A percentile compares a stretch with the other conserved stretches of the same genome.
Evolutionary conservation across 768 basidiomycete species (phyloP).

Genomic region (Tylopilus plumbeoviolaceoides): DNA sequence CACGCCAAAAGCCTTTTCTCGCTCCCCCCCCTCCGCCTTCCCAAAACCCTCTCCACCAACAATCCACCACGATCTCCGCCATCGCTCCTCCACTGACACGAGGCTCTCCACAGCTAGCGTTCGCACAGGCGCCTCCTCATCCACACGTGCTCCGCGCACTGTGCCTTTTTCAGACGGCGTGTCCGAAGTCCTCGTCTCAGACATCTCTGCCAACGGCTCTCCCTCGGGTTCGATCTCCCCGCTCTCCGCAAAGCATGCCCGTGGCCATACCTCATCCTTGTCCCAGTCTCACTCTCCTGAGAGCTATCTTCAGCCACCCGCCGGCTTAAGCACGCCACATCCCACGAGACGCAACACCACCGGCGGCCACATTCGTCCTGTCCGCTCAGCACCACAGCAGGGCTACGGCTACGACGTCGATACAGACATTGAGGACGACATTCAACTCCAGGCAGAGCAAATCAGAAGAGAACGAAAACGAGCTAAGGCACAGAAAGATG

Average conservation of each 20-base stretch:
- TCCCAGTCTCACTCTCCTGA: slow-evolving; percentile 33
- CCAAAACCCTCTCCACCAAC: slow-evolving; percentile 6
- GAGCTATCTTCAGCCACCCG: slow-evolving; percentile 52
- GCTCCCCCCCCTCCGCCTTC: slow-evolving; percentile 21
- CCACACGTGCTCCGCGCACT: slow-evolving; percentile 17
- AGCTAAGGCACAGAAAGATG: slow-evolving; percentile 60
- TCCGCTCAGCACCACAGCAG: slow-evolving; percentile 28
- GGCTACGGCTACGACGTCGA: slow-evolving; percentile 38
- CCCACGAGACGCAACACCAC: slow-evolving; percentile 69
- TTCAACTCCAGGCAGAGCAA: slow-evolving; percentile 84
- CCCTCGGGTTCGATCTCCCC: slow-evolving; percentile 15
- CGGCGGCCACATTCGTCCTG: slow-evolving; percentile 42
- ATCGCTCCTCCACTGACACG: slow-evolving; percentile 51
- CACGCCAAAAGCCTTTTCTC: slow-evolving; percentile 12
- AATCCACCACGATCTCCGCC: slow-evolving; percentile 30
- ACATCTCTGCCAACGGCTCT: slow-evolving; percentile 15
- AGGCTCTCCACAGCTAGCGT: slow-evolving; percentile 33
- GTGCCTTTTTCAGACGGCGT: slow-evolving; percentile 11
- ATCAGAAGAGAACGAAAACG: slow-evolving; percentile 82
- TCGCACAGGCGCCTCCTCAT: slow-evolving; percentile 19
- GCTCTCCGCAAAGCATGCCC: slow-evolving; percentile 19
- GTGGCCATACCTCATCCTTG: slow-evolving; percentile 19
- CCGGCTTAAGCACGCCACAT: slow-evolving; percentile 15
- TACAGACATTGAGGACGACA: slow-evolving; percentile 48
- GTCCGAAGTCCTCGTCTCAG: slow-evolving; percentile 21